Conservation (phyloP, 805 yeast genomes). For the Saccharomycopsis capsularis region DNA sequence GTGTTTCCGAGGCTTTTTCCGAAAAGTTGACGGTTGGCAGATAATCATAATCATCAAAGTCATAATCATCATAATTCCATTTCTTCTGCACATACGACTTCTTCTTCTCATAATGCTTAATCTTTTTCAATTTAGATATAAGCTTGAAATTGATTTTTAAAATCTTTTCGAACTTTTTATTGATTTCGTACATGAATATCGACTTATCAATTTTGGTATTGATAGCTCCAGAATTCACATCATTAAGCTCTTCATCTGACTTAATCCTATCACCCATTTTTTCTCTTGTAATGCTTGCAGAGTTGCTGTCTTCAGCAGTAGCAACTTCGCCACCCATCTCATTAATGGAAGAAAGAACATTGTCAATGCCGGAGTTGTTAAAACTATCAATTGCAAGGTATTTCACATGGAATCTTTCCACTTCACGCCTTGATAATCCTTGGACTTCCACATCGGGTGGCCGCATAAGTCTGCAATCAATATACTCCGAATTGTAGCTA, state of each 20-base stretch:
- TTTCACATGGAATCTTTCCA: conserved; percentile 8
- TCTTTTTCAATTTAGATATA: conserved; percentile 24
- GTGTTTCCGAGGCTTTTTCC: not conserved
- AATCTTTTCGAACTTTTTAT: conserved; percentile 20
- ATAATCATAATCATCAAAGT: conserved; percentile 20
- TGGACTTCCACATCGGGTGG: conserved; percentile 6
- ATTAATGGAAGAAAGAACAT: too few relatives aligned
- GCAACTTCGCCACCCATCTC: not conserved
- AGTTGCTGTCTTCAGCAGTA: not conserved
- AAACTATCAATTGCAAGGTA: conserved; percentile 6
- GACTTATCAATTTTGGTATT: conserved; percentile 13
- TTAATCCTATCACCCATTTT: not conserved
- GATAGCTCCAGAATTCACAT: not conserved
- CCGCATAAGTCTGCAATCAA: conserved; percentile 7
- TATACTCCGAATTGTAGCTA: not conserved
- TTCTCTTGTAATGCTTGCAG: not conserved
- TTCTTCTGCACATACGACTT: conserved; percentile 27
- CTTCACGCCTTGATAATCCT: conserved; percentile 5
- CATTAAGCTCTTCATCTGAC: not conserved
- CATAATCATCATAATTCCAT: conserved; percentile 42
- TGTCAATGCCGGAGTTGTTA: conserved; percentile 5
- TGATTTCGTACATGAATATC: conserved; percentile 10
- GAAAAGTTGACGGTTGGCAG: conserved; percentile 20
- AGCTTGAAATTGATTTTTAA: conserved; percentile 17
- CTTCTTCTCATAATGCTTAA: conserved; percentile 24